Percentiles rank a stretch among this genome's conserved stretches.
Conservation (phyloP, 176 grass and related monocot species). For the Oryza longistaminata region DNA sequence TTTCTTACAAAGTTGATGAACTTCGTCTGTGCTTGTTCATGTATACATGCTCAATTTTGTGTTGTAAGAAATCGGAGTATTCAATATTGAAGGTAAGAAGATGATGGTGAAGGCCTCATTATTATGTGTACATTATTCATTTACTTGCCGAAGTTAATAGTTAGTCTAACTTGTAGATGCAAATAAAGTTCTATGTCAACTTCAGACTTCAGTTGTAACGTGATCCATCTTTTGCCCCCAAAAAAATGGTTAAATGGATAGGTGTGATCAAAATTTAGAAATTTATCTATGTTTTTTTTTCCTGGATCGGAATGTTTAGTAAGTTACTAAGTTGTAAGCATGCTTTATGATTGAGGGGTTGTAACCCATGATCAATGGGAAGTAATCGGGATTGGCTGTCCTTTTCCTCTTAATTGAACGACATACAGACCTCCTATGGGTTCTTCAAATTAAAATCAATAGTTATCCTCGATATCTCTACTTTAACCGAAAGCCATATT, state of each 20-base stretch:
- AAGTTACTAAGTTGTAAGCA: too few relatives aligned
- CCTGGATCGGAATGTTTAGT: background rate
- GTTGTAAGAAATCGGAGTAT: background rate
- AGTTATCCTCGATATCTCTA: background rate
- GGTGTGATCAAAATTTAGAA: background rate
- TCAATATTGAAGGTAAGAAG: background rate
- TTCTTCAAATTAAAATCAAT: too few relatives aligned
- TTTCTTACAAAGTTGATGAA: background rate
- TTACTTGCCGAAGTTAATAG: background rate
- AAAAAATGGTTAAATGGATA: background rate
- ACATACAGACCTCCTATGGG: too few relatives aligned
- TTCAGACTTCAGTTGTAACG: background rate
- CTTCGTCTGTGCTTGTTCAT: too few relatives aligned
- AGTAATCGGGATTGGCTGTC: too few relatives aligned
- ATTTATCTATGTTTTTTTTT: background rate
- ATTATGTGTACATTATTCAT: background rate
- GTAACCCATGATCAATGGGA: too few relatives aligned
- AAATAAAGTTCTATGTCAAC: too few relatives aligned
- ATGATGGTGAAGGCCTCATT: background rate
- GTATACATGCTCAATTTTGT: background rate
- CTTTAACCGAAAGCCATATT: background rate
- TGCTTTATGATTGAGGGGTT: too few relatives aligned
- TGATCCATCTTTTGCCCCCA: background rate
- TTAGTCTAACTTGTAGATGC: too few relatives aligned
- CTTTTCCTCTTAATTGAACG: too few relatives aligned